A percentile compares a stretch with the other conserved stretches of the same genome.
Evolutionary conservation across 257 asterid species (phyloP).

Genomic region (Lycium barbarum): DNA sequence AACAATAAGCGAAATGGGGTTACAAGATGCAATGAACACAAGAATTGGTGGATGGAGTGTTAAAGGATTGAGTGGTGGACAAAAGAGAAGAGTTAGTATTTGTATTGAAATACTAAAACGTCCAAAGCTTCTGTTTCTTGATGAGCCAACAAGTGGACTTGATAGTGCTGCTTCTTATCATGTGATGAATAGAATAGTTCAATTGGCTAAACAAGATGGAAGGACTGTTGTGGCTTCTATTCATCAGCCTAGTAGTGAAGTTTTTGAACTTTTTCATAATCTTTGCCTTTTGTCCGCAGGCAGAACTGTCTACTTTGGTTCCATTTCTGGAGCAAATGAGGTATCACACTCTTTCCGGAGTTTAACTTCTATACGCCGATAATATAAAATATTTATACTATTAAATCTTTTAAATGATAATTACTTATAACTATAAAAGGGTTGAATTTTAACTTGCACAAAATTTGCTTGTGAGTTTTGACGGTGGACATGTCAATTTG

Average conservation of each 20-base stretch:
- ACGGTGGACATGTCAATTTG: too few species aligned
- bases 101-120: constrained; percentile 62
- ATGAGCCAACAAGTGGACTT: constrained; percentile 68
- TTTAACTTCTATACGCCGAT: too few species aligned
- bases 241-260: constrained; percentile 66
- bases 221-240: constrained; percentile 54
- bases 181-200: constrained; percentile 54
- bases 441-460: too few species aligned
- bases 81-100: constrained; percentile 68
- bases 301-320: constrained; percentile 57
- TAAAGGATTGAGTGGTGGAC: constrained; percentile 71
- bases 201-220: constrained; percentile 44
- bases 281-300: constrained; percentile 66
- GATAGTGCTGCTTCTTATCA: constrained; percentile 70
- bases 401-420: too few species aligned
- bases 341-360: constrained; percentile 28
- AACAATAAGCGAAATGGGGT: constrained; percentile 60
- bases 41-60: constrained; percentile 73
- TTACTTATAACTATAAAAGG: too few species aligned
- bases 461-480: too few species aligned
- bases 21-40: constrained; percentile 56
- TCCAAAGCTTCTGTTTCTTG: constrained; percentile 59
- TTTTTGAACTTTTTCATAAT: constrained; percentile 60
- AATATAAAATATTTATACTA: too few species aligned
- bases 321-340: constrained; percentile 50